Evolutionary conservation across 495 filamentous ascomycete species (phyloP).

Genomic region (Neurospora sp.): DNA sequence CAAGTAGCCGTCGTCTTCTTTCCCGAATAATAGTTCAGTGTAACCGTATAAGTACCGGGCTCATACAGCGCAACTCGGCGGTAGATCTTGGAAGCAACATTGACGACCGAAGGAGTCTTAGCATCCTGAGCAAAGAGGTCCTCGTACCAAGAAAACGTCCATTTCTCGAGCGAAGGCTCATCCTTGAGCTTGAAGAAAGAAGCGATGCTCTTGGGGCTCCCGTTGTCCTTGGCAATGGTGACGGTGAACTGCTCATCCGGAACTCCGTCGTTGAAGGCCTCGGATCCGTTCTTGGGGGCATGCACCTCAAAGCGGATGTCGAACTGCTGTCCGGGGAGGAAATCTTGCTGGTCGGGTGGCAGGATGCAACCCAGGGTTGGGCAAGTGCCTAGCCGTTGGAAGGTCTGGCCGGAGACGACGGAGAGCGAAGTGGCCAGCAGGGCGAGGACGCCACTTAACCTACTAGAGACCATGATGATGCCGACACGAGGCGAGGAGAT

Average conservation of each 20-base stretch:
- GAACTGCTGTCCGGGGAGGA: constrained; percentile 64
- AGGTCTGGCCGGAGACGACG: constrained; percentile 48
- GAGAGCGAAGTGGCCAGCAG: constrained; percentile 25
- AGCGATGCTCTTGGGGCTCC: constrained; percentile 34
- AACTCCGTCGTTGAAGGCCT: constrained; percentile 46
- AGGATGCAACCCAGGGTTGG: constrained; percentile 64
- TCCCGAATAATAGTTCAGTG: constrained; percentile 55
- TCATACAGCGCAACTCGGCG: constrained; percentile 56
- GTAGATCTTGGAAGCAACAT: constrained; percentile 62
- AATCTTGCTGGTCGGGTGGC: constrained; percentile 67
- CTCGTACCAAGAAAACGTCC: constrained; percentile 65
- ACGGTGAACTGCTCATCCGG: constrained; percentile 61
- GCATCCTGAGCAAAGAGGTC: constrained; percentile 63
- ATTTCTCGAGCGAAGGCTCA: constrained; percentile 50
- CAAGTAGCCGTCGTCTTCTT: constrained; percentile 56
- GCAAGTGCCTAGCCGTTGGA: constrained; percentile 59
- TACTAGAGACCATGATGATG: constrained; percentile 24
- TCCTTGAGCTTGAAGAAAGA: constrained; percentile 46
- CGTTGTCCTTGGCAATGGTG: constrained; percentile 52
- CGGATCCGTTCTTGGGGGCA: constrained; percentile 63
- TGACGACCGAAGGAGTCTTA: constrained; percentile 51
- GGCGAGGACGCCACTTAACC: constrained; percentile 14
- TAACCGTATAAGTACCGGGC: constrained; percentile 61
- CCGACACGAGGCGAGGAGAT: background rate
- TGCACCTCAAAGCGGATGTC: constrained; percentile 70